phyloP scores from a whole-genome alignment of 257 asterid genomes.

The Jacaranda mimosifolia region DNA sequence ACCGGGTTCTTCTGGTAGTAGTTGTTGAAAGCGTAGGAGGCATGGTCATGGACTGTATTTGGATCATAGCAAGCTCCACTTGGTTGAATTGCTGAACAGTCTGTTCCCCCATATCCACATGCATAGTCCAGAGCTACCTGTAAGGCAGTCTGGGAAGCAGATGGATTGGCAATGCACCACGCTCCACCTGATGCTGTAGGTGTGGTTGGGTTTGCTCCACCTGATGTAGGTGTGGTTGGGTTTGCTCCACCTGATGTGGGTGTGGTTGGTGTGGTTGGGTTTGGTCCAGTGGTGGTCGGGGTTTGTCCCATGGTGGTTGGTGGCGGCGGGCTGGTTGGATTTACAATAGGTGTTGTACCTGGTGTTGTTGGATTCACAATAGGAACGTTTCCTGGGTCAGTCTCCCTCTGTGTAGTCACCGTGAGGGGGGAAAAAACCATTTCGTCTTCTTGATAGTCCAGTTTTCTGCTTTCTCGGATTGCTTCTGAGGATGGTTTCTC shows the following conservation, averaged over 20 bases:
- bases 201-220: constrained; percentile 6
- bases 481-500: constrained; percentile 44
- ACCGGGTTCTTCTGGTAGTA: constrained; percentile 91
- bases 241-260: not conserved
- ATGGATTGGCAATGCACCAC: constrained; percentile 86
- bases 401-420: constrained; percentile 46
- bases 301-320: constrained; percentile 40
- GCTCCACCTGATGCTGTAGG: constrained; percentile 64
- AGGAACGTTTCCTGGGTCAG: constrained; percentile 59
- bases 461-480: constrained; percentile 49
- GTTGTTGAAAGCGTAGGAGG: constrained; percentile 89
- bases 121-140: constrained; percentile 99
- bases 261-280: constrained; percentile 43
- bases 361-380: constrained; percentile 80
- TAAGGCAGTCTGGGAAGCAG: constrained; percentile 76
- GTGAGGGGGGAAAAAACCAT: constrained; percentile 49
- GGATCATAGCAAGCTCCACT: constrained; percentile 81
- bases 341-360: constrained; percentile 51
- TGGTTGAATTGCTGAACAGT: constrained; percentile 83
- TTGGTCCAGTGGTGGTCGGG: constrained; percentile 42
- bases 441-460: constrained; percentile 52
- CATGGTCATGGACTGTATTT: constrained; percentile 75
- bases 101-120: constrained; percentile 96
- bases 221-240: constrained; percentile 22
- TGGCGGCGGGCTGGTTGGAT: constrained; percentile 49